A percentile compares a stretch with the other conserved stretches of the same genome.
These are phyloP conservation scores for Aspergillus haitiensis DNA, from an alignment of 495 filamentous ascomycete species.

Conservation along the genomic window DNA sequence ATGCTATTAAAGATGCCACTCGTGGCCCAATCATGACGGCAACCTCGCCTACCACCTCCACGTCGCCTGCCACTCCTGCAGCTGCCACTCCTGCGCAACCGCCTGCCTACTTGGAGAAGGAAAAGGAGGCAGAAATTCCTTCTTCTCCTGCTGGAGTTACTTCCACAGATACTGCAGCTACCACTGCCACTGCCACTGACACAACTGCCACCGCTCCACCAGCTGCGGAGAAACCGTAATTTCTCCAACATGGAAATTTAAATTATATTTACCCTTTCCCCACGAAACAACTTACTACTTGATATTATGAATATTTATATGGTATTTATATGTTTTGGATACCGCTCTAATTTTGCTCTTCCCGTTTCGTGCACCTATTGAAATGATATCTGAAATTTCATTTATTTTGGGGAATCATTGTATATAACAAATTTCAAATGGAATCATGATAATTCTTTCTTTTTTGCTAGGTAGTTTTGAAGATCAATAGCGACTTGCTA, in stretches of 20 bases:
- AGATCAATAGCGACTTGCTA: neutral
- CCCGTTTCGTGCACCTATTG: no score
- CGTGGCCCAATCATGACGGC: conserved; percentile 21
- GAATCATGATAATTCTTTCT: neutral
- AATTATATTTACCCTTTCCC: neutral
- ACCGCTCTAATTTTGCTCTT: no score
- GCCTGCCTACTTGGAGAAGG: conserved; percentile 32
- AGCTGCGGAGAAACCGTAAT: conserved; percentile 6
- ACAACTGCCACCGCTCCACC: conserved; percentile 3
- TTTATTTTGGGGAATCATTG: no score
- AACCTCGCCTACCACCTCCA: conserved; percentile 16
- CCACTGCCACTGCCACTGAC: conserved; percentile 1
- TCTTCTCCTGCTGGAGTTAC: conserved; percentile 14
- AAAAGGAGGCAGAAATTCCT: conserved; percentile 15
- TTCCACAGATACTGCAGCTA: conserved; percentile 15
- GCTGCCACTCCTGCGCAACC: conserved; percentile 20
- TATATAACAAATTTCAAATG: neutral
- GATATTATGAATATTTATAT: no score
- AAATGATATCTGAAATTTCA: no score
- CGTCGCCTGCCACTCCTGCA: conserved; percentile 19
- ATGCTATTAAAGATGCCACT: conserved; percentile 57
- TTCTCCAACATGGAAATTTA: neutral
- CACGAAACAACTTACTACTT: no score
- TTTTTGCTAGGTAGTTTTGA: conserved; percentile 1
- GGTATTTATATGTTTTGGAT: no score